A percentile compares a stretch with the other conserved stretches of the same genome.
These are phyloP conservation scores for Lactifluus pinguis DNA, from an alignment of 768 basidiomycete species.

Conservation along the genomic window DNA sequence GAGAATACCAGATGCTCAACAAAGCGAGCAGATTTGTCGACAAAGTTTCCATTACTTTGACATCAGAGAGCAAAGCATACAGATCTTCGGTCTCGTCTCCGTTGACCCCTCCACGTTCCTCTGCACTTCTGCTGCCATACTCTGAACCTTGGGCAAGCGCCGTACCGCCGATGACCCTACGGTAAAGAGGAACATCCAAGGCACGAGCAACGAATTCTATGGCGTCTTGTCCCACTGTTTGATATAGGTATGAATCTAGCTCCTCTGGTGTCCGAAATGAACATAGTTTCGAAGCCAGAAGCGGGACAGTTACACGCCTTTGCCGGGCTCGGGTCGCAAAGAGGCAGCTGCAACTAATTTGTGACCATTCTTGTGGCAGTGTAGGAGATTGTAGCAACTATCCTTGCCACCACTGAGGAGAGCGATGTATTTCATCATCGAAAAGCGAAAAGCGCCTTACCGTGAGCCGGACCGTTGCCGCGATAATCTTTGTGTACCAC, in stretches of 20 bases:
- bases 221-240: constrained; percentile 96
- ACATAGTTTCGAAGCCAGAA: constrained; percentile 17
- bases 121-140: constrained; percentile 65
- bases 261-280: constrained; percentile 57
- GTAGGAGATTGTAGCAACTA: constrained; percentile 89
- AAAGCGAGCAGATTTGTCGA: background rate
- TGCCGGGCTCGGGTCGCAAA: constrained; percentile 72
- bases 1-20: constrained; percentile 9
- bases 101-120: constrained; percentile 37
- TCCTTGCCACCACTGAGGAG: constrained; percentile 97
- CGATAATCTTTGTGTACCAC: background rate
- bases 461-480: background rate
- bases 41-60: constrained; percentile 49
- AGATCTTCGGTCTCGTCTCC: constrained; percentile 99
- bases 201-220: constrained; percentile 80
- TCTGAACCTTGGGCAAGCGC: constrained; percentile 77
- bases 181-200: constrained; percentile 78
- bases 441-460: background rate
- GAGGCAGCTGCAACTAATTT: constrained; percentile 83
- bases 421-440: constrained; percentile 80
- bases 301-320: constrained; percentile 46
- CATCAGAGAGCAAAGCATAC: constrained; percentile 54
- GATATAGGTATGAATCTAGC: constrained; percentile 96
- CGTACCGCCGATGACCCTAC: constrained; percentile 68
- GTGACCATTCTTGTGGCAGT: constrained; percentile 82